Base-by-base conservation (phyloP, 345 rosid genomes). In the Ailanthus altissimus region DNA sequence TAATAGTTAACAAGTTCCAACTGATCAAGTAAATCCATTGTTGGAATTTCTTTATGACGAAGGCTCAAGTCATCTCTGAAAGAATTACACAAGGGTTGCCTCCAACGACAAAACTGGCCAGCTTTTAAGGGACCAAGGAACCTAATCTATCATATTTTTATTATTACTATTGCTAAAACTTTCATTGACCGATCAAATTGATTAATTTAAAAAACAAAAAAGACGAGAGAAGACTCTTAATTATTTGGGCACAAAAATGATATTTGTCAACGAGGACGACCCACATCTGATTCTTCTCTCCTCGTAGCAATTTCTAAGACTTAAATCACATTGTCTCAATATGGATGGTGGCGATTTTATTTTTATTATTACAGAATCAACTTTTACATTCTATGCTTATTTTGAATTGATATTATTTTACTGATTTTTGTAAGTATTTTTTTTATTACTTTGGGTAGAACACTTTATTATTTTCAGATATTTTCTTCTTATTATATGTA, bases 101-200 rank as follows among this genome's bases (percentile, higher is more conserved):
- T 76, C 81, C 83, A 21, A 81, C 79, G 87, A 87, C 88, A 87
- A 85, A 84, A 87, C 72, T 79, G 75, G 84, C 83, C 88, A 82
- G 89, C 86, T 80, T 84, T 69, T 45, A n/a, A n/a, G n/a, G n/a
- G n/a, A n/a, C n/a, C n/a, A n/a, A n/a, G n/a, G n/a, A n/a, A n/a
- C n/a, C n/a, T n/a, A n/a, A n/a, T n/a, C n/a, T n/a, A n/a, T n/a
- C n/a, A n/a, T n/a, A n/a, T n/a, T n/a, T n/a, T n/a, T n/a, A n/a
- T n/a, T n/a, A n/a, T n/a, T n/a, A n/a, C n/a, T n/a, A n/a, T n/a
- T n/a, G n/a, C n/a, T n/a, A n/a, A n/a, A n/a, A n/a, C n/a, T n/a
- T n/a, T n/a, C n/a, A n/a, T n/a, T n/a, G n/a, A n/a, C n/a, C n/a
- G n/a, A n/a, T n/a, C n/a, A n/a, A n/a, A n/a, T n/a, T n/a, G 47